Conservation (phyloP, 352 stramenopile genomes). For the Phytophthora palmivora region DNA sequence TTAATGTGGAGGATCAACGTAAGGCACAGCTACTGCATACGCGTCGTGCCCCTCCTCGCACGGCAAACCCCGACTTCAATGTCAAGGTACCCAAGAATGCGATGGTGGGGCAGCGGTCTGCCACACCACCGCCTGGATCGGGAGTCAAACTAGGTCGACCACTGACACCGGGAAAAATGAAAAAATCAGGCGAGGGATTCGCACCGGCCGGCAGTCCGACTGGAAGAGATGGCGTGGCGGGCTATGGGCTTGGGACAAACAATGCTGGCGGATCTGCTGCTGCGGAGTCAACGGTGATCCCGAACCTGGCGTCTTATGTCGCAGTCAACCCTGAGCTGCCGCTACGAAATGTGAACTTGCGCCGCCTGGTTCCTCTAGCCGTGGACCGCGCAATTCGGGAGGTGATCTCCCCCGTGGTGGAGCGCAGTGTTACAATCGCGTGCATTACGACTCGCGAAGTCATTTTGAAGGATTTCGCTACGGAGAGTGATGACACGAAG, state of each 20-base stretch:
- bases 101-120: conserved; percentile 47
- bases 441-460: conserved; percentile 98
- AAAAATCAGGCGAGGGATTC: conserved; percentile 57
- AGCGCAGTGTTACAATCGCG: conserved; percentile 98
- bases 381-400: conserved; percentile 98
- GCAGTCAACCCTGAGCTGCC: conserved; percentile 97
- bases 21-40: conserved; percentile 92
- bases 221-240: conserved; percentile 39
- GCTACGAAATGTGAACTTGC: conserved; percentile 94
- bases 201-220: conserved; percentile 63
- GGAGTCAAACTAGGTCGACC: conserved; percentile 58
- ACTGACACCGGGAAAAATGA: conserved; percentile 71
- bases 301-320: conserved; percentile 98
- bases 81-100: conserved; percentile 89
- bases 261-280: conserved; percentile 32
- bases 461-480: conserved; percentile 99
- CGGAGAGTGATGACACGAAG: conserved; percentile 94
- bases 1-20: conserved; percentile 97
- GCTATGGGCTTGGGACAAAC: conserved; percentile 38
- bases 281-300: conserved; percentile 96
- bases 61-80: conserved; percentile 99
- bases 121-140: conserved; percentile 63
- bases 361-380: conserved; percentile 96
- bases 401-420: conserved; percentile 98
- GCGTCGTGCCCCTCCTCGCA: conserved; percentile 91